Evolutionary conservation across 2,329 filamentous ascomycete genomes (phyloP).

Genomic region (Trichoderma sp.): DNA sequence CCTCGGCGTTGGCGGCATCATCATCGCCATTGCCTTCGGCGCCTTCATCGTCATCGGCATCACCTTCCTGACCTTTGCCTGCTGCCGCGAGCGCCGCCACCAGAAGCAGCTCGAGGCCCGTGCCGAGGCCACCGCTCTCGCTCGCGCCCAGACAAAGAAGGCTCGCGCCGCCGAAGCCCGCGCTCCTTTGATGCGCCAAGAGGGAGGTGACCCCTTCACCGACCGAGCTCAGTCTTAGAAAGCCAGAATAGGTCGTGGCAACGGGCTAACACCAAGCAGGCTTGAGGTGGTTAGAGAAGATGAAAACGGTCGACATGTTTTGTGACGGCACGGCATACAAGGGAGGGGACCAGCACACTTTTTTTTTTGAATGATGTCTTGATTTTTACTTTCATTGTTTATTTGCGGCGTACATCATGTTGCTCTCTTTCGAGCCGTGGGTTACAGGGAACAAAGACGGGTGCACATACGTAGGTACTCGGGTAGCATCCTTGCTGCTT

Average conservation of each 20-base stretch:
- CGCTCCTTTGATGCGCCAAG: slow-evolving; percentile 41
- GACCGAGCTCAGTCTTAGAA: slow-evolving; percentile 40
- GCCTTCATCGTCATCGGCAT: slow-evolving; percentile 42
- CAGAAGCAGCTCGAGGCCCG: slow-evolving; percentile 48
- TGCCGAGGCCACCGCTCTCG: slow-evolving; percentile 53
- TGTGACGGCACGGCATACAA: slow-evolving; percentile 10
- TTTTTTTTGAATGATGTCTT: slow-evolving; percentile 19
- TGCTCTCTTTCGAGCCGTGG: slow-evolving; percentile 23
- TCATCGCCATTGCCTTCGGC: slow-evolving; percentile 52
- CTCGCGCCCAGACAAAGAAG: slow-evolving; percentile 51
- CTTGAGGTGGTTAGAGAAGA: slow-evolving; percentile 14
- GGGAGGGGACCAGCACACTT: slow-evolving; percentile 7
- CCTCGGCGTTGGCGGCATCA: slow-evolving; percentile 48
- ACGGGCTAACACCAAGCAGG: slow-evolving; percentile 19
- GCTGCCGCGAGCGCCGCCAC: slow-evolving; percentile 52
- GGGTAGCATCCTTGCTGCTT: slow-evolving; percentile 1
- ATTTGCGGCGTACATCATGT: slow-evolving; percentile 16
- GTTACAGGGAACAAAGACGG: slow-evolving; percentile 10
- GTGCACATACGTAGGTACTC: background rate
- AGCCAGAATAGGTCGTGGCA: slow-evolving; percentile 11
- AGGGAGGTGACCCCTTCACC: slow-evolving; percentile 41
- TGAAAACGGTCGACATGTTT: slow-evolving; percentile 1
- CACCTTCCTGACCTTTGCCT: slow-evolving; percentile 50
- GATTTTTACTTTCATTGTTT: slow-evolving; percentile 6
- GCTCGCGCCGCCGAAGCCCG: slow-evolving; percentile 40